Conservation (phyloP, 2,329 filamentous ascomycete species). For the Zarea fungicola region DNA sequence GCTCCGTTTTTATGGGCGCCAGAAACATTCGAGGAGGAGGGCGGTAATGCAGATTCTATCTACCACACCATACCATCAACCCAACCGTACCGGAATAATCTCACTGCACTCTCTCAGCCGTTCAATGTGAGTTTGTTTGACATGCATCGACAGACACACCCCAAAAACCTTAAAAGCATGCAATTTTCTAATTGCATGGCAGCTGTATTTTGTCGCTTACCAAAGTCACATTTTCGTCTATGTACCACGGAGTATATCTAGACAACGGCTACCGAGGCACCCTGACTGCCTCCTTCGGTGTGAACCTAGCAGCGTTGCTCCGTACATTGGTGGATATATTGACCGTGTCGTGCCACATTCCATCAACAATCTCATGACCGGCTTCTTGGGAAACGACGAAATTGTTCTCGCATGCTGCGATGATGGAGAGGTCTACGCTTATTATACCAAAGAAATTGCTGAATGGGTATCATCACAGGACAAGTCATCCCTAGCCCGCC, state of each 20-base stretch:
- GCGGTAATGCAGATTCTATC: background rate
- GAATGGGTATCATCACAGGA: conserved; percentile 34
- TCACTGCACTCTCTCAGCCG: conserved; percentile 52
- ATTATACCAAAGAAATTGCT: conserved; percentile 54
- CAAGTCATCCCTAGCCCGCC: background rate
- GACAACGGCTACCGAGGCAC: conserved; percentile 41
- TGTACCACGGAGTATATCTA: conserved; percentile 39
- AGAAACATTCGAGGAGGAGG: conserved; percentile 15
- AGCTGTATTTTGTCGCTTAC: conserved; percentile 60
- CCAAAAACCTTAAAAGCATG: too few species aligned
- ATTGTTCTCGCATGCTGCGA: conserved; percentile 64
- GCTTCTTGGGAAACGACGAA: conserved; percentile 64
- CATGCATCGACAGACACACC: conserved; percentile 7
- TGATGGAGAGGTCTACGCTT: conserved; percentile 69
- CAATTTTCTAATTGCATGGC: conserved; percentile 12
- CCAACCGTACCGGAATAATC: conserved; percentile 45
- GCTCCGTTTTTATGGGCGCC: conserved; percentile 26
- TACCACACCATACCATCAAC: conserved; percentile 15
- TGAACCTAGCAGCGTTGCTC: conserved; percentile 34
- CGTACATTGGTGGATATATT: conserved; percentile 46
- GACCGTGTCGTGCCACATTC: conserved; percentile 49
- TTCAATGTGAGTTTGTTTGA: conserved; percentile 42
- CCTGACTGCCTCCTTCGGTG: conserved; percentile 49
- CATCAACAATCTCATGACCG: conserved; percentile 65
- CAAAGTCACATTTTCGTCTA: conserved; percentile 53